These are phyloP conservation scores for Tylopilus felleus DNA, from an alignment of 768 basidiomycete genomes.

Conservation along the genomic window DNA sequence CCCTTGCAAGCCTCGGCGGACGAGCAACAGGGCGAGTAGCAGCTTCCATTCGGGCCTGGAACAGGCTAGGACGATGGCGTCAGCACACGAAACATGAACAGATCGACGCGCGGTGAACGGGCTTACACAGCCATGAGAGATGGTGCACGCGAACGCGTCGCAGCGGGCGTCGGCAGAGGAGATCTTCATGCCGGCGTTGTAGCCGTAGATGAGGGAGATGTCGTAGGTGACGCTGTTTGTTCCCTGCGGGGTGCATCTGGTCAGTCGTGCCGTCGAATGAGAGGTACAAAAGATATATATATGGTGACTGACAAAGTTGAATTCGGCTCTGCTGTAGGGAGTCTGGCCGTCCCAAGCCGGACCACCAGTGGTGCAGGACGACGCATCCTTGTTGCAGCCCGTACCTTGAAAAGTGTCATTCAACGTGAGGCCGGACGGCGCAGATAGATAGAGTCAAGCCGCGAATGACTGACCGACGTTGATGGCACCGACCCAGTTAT, in stretches of 20 bases:
- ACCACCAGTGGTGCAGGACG: slow-evolving; percentile 19
- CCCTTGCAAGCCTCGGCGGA: background rate
- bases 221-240: slow-evolving; percentile 14
- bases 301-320: background rate
- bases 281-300: background rate
- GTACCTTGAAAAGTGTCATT: slow-evolving; percentile 10
- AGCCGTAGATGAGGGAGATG: slow-evolving; percentile 14
- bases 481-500: slow-evolving; percentile 21
- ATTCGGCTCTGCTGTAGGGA: slow-evolving; percentile 8
- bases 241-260: too few species aligned
- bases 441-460: too few species aligned
- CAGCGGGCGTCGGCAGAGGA: slow-evolving; percentile 14
- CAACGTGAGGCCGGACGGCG: background rate
- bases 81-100: background rate
- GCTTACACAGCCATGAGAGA: slow-evolving; percentile 17
- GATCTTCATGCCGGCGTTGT: slow-evolving; percentile 24
- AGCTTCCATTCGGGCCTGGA: background rate
- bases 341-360: slow-evolving; percentile 20
- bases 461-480: slow-evolving; percentile 15
- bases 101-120: background rate
- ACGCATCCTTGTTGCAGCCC: slow-evolving; percentile 13
- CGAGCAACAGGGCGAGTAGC: background rate
- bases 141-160: slow-evolving; percentile 17
- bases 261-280: too few species aligned
- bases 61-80: slow-evolving; percentile 7